Evolutionary conservation across 352 stramenopile species (phyloP).

Genomic region (Pythium dissimile): DNA sequence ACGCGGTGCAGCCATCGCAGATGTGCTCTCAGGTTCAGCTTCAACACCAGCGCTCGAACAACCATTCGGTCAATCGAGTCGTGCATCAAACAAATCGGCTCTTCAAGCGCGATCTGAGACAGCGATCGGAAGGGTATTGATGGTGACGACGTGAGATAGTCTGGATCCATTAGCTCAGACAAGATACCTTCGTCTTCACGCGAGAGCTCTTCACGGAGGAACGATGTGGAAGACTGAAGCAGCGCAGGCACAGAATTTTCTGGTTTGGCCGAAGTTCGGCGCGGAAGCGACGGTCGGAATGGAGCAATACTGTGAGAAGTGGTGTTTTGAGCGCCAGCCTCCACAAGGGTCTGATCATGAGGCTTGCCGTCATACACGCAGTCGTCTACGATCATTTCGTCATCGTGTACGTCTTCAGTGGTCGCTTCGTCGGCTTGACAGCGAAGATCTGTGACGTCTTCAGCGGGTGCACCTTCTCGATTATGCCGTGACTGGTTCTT

Average conservation of each 20-base stretch:
- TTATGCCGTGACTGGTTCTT: no score
- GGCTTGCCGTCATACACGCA: no score
- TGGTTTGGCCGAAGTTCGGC: neutral
- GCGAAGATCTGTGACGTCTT: no score
- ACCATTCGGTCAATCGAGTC: conserved; percentile 45
- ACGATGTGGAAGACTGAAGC: conserved; percentile 6
- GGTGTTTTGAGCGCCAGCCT: no score
- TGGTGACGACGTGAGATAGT: neutral
- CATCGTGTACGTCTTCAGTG: no score
- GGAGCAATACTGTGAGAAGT: no score
- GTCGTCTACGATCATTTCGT: no score
- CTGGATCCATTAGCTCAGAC: neutral
- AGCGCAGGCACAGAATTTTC: conserved; percentile 1
- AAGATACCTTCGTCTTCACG: conserved; percentile 4
- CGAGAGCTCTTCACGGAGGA: conserved; percentile 1
- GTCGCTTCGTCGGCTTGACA: no score
- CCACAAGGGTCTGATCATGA: no score
- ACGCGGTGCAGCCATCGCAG: conserved; percentile 58
- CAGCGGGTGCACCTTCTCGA: no score
- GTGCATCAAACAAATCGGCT: conserved; percentile 35
- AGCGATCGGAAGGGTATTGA: conserved; percentile 39
- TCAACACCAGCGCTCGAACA: conserved; percentile 36
- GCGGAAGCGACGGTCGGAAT: no score
- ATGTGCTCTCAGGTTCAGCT: conserved; percentile 43
- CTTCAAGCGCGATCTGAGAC: conserved; percentile 33